Evolutionary conservation across 805 yeast genomes (phyloP).

Genomic region (Brettanomyces custersianus): DNA sequence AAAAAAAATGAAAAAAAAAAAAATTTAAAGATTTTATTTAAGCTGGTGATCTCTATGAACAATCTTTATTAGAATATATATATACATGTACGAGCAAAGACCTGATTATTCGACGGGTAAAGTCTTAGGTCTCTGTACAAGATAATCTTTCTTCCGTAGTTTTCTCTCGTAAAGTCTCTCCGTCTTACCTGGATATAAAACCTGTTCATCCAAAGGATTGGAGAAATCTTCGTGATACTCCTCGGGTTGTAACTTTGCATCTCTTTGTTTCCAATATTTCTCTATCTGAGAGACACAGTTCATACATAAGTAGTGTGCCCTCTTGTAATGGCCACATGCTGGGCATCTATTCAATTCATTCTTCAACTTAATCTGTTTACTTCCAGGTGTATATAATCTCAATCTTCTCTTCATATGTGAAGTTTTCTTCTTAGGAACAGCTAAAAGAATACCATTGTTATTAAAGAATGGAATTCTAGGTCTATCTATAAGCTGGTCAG

Average conservation of each 20-base stretch:
- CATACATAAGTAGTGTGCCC: slow-evolving; percentile 89
- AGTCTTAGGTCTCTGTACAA: slow-evolving; percentile 45
- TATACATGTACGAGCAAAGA: background rate
- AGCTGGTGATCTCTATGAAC: background rate
- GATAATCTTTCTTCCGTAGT: slow-evolving; percentile 46
- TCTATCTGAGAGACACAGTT: slow-evolving; percentile 80
- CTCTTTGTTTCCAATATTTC: slow-evolving; percentile 49
- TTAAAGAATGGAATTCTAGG: slow-evolving; percentile 33
- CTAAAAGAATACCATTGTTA: slow-evolving; percentile 68
- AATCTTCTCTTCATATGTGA: slow-evolving; percentile 82
- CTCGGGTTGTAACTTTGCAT: slow-evolving; percentile 19
- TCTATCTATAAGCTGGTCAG: slow-evolving; percentile 12
- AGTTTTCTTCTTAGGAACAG: slow-evolving; percentile 91
- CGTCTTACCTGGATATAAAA: slow-evolving; percentile 68
- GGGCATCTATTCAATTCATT: slow-evolving; percentile 85
- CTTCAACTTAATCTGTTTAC: slow-evolving; percentile 69
- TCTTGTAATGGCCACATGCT: slow-evolving; percentile 86
- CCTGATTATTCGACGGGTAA: slow-evolving; percentile 36
- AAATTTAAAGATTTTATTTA: background rate
- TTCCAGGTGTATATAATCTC: slow-evolving; percentile 73
- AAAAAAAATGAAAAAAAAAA: background rate
- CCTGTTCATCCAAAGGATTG: slow-evolving; percentile 51
- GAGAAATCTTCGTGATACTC: slow-evolving; percentile 33
- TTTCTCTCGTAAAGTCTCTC: slow-evolving; percentile 35
- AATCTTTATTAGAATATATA: background rate